Evolutionary conservation across 768 basidiomycete genomes (phyloP), one percentile per base, ranked within the genome.

Genomic region (Cystobasidium ongulense): DNA sequence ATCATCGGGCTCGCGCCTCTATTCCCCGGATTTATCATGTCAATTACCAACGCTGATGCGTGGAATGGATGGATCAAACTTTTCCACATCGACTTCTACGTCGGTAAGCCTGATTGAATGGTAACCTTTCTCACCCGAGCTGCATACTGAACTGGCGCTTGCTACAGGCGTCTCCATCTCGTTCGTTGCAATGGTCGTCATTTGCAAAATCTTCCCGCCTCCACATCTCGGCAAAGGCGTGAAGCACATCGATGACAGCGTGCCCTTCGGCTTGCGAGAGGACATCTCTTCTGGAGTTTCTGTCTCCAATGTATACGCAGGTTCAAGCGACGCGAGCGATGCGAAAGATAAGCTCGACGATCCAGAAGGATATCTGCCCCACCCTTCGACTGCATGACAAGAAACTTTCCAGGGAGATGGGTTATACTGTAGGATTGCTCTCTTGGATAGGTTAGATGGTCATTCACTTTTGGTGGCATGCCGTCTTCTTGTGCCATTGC

Each of bases 21-120:
- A 8, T 64, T 64, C 35, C 63, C 63, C 7, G 63, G 63, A 15
- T 64, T 64, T 23, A 64, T 64, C 63, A 64, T 64, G 63, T 38
- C 41, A 38, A n/a, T 64, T 35, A 64, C 25, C 17, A 23, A 64
- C n/a, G 35, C 33, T 1, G 41, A 27, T 36, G 41, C 35, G 2
- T 38, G 41, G 36, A 64, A 64, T 36, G 41, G 36, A 8, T 64
- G 63, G 63, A 35, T 64, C 31, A 38, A 36, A 18, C 63, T 64
- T 27, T 64, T 64, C 63, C 35, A 64, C 33, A 41, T 64, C 11
- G 35, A 38, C n/a, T 64, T 64, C 63, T 46, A 39, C 38, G 63
- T 41, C 31, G 63, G 63, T 39, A 23, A 50, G 46, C 21, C 18
- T 31, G 5, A 31, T 27, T 13, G 33, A 29, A 29, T 29, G 15